A percentile compares a stretch with the other conserved stretches of the same genome.
Conservation (phyloP, 139 green algal genomes). For the Limnomonas spitsbergensis region DNA sequence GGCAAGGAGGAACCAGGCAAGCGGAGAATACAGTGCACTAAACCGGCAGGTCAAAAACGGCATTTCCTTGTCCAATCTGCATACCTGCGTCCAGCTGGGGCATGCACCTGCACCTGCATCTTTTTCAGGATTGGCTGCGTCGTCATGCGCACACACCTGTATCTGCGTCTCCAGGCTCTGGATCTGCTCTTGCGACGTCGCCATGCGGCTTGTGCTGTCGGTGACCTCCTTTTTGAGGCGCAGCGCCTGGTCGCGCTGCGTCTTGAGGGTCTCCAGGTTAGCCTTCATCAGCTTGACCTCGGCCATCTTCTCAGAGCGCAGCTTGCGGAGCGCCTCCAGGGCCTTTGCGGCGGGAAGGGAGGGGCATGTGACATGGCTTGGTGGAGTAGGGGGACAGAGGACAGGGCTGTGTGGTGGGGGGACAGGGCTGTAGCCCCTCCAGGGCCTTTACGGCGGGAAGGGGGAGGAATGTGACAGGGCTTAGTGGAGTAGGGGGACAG, state of each 20-base stretch:
- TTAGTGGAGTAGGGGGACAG: too few relatives aligned
- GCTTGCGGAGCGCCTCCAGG: constrained; percentile 81
- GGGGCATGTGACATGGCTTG: too few relatives aligned
- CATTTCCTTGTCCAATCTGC: too few relatives aligned
- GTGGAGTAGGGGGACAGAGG: neutral
- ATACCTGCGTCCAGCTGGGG: too few relatives aligned
- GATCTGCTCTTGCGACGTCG: constrained; percentile 14
- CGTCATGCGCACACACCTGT: too few relatives aligned
- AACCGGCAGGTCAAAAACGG: too few relatives aligned
- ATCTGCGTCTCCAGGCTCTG: constrained; percentile 16
- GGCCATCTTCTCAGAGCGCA: constrained; percentile 74
- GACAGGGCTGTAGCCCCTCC: neutral
- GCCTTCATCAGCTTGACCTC: constrained; percentile 54
- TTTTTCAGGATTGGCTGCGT: too few relatives aligned
- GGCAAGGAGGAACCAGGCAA: too few relatives aligned
- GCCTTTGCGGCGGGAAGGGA: constrained; percentile 49
- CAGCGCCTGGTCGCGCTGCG: constrained; percentile 20
- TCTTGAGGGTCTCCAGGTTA: constrained; percentile 61
- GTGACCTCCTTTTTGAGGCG: constrained; percentile 12
- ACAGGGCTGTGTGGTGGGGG: neutral
- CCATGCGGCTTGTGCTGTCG: neutral
- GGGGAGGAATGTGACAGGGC: too few relatives aligned
- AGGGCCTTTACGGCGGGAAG: too few relatives aligned
- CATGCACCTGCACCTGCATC: too few relatives aligned
- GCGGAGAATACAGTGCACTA: too few relatives aligned